phyloP scores from a whole-genome alignment of 106 monocot species.

The Apostasia shenzhenica region DNA sequence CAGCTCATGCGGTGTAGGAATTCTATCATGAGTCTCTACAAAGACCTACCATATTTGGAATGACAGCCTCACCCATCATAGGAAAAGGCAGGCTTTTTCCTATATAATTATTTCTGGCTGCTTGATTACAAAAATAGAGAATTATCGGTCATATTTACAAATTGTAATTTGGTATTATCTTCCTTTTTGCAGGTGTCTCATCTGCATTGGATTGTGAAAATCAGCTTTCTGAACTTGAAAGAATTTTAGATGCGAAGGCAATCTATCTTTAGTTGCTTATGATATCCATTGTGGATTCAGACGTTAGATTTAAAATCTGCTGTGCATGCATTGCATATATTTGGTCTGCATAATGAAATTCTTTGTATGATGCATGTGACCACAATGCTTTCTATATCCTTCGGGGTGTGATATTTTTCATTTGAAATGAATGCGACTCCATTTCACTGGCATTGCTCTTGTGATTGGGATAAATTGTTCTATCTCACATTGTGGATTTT shows the following conservation, averaged over 20 bases:
- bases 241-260: slow-evolving; percentile 77
- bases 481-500: not conserved
- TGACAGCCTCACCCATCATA: slow-evolving; percentile 79
- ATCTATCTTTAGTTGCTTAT: not conserved
- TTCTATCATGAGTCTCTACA: slow-evolving; percentile 58
- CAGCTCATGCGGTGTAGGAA: slow-evolving; percentile 40
- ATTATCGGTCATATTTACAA: no score
- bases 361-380: not conserved
- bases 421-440: no score
- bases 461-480: no score
- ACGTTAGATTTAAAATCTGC: no score
- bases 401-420: no score
- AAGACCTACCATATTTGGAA: slow-evolving; percentile 73
- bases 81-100: slow-evolving; percentile 56
- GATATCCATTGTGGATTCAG: no score
- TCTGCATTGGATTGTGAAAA: slow-evolving; percentile 62
- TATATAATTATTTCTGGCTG: no score
- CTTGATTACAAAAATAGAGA: no score
- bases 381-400: not conserved
- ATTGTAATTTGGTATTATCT: not conserved
- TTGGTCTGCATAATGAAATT: no score
- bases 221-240: slow-evolving; percentile 71
- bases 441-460: no score
- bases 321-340: no score
- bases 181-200: slow-evolving; percentile 43